phyloP scores from a whole-genome alignment of 495 filamentous ascomycete species.

The Xylaria castorea region DNA sequence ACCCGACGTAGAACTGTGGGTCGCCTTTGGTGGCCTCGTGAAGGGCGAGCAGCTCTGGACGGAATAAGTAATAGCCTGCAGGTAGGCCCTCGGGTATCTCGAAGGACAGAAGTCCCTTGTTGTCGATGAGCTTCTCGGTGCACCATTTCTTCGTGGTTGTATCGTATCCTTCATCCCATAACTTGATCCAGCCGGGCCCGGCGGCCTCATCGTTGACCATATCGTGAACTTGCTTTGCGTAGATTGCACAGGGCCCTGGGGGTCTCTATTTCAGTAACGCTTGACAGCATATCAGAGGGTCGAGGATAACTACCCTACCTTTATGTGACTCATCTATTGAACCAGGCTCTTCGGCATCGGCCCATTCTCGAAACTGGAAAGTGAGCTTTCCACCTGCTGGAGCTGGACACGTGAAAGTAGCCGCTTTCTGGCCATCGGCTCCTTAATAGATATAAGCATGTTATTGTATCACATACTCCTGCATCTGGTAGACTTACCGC shows the following conservation, averaged over 20 bases:
- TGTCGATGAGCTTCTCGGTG: slow-evolving; percentile 68
- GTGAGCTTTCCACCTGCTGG: slow-evolving; percentile 61
- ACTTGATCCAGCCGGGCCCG: slow-evolving; percentile 82
- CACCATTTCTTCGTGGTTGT: slow-evolving; percentile 62
- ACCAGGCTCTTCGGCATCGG: slow-evolving; percentile 61
- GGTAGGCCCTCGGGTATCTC: slow-evolving; percentile 65
- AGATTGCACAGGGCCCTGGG: slow-evolving; percentile 68
- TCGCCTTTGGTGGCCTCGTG: slow-evolving; percentile 65
- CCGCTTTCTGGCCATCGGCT: slow-evolving; percentile 60
- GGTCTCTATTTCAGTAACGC: neutral
- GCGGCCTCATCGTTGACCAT: slow-evolving; percentile 49
- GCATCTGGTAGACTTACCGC: slow-evolving; percentile 56
- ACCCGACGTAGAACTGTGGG: slow-evolving; percentile 72
- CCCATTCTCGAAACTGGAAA: slow-evolving; percentile 67
- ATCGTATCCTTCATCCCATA: slow-evolving; percentile 72
- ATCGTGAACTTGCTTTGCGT: slow-evolving; percentile 68
- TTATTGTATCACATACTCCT: neutral
- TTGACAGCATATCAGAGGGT: neutral
- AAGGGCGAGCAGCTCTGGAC: slow-evolving; percentile 71
- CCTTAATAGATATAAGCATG: slow-evolving; percentile 45
- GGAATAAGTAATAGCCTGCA: slow-evolving; percentile 70
- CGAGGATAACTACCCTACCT: slow-evolving; percentile 36
- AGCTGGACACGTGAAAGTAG: slow-evolving; percentile 64
- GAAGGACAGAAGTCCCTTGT: slow-evolving; percentile 67
- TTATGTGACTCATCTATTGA: slow-evolving; percentile 68